These are phyloP conservation scores for Flaveria floridana DNA, from an alignment of 140 eudicot species.

Conservation along the genomic window DNA sequence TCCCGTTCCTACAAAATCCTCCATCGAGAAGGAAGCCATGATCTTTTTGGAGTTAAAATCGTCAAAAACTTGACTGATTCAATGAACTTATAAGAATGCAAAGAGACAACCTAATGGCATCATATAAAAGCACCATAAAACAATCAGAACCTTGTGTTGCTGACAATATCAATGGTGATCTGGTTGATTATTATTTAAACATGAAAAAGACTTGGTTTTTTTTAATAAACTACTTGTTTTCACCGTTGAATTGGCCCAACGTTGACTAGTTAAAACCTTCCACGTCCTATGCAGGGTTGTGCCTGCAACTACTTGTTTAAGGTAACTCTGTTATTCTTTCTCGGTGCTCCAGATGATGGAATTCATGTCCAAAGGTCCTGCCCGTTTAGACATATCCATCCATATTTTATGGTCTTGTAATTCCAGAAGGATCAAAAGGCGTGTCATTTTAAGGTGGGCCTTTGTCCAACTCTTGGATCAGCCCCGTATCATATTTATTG, in stretches of 20 bases:
- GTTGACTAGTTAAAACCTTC: conserved; percentile 4
- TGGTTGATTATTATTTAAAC: conserved; percentile 6
- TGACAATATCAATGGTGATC: conserved; percentile 33
- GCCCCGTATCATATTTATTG: too few relatives aligned
- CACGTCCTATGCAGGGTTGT: background rate
- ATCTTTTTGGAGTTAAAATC: background rate
- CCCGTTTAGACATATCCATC: too few relatives aligned
- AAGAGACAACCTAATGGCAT: conserved; percentile 16
- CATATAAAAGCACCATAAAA: conserved; percentile 30
- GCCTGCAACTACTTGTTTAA: background rate
- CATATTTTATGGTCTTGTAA: too few relatives aligned
- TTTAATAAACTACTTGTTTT: conserved; percentile 3
- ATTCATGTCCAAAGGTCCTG: too few relatives aligned
- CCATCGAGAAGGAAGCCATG: conserved; percentile 83
- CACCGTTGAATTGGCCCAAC: conserved; percentile 10
- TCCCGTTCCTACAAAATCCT: conserved; percentile 79
- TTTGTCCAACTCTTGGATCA: too few relatives aligned
- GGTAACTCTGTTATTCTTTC: background rate
- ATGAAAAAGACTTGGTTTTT: conserved; percentile 23
- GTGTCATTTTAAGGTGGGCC: too few relatives aligned
- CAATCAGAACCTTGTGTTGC: conserved; percentile 21
- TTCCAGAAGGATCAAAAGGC: too few relatives aligned
- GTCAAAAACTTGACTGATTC: conserved; percentile 23
- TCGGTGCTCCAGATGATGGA: too few relatives aligned
- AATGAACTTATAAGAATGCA: background rate